These are phyloP conservation scores for Neostapfia colusana DNA, from an alignment of 176 grass and related monocot genomes.

Conservation along the genomic window DNA sequence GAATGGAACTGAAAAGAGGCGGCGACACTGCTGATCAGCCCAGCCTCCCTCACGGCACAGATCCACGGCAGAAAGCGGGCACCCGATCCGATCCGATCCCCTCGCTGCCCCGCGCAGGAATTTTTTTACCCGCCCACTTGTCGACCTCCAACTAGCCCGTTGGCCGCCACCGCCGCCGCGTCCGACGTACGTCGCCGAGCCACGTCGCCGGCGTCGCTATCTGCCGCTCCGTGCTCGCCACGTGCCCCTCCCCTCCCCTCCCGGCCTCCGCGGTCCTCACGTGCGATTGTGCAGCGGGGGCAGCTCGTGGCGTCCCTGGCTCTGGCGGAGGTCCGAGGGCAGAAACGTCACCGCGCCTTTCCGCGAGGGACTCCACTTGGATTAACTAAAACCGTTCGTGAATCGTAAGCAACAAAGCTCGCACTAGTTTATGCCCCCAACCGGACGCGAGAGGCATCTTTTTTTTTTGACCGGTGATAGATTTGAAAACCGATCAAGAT, in stretches of 20 bases:
- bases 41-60: not conserved
- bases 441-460: slow-evolving; percentile 31
- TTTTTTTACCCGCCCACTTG: slow-evolving; percentile 31
- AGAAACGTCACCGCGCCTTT: not conserved
- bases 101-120: not conserved
- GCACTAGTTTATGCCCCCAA: not conserved
- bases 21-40: too few species aligned
- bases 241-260: not conserved
- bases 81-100: slow-evolving; percentile 26
- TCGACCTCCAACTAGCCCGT: not conserved
- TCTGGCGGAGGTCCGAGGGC: not conserved
- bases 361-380: not conserved
- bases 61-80: not conserved
- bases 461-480: slow-evolving; percentile 11
- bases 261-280: not conserved
- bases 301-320: too few species aligned
- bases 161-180: not conserved
- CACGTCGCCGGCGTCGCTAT: slow-evolving; percentile 34
- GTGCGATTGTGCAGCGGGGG: too few species aligned
- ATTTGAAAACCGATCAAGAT: slow-evolving; percentile 5
- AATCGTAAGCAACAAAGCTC: not conserved
- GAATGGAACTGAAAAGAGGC: too few species aligned
- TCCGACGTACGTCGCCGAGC: not conserved
- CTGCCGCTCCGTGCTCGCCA: not conserved
- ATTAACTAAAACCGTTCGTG: slow-evolving; percentile 1